Percentiles rank a stretch among this genome's conserved stretches.
phyloP scores from a whole-genome alignment of 495 filamentous ascomycete genomes.

The Pyrenopolyporus hunteri region DNA sequence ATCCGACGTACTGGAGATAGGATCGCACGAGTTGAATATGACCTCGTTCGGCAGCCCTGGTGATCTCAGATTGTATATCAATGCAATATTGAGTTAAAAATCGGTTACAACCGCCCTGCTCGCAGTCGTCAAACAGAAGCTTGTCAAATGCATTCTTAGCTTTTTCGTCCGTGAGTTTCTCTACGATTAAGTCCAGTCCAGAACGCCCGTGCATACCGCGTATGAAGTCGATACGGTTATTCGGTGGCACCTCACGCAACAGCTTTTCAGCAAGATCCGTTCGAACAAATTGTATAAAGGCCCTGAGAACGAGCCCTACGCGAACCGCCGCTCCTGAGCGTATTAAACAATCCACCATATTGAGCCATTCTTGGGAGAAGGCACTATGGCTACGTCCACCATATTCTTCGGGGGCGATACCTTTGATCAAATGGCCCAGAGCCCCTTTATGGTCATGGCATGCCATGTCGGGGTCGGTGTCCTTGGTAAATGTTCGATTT shows the following conservation, averaged over 20 bases:
- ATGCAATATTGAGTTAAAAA: not conserved
- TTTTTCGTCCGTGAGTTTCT: constrained; percentile 1
- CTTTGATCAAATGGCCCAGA: not conserved
- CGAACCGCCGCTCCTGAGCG: not conserved
- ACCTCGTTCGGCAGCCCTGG: not conserved
- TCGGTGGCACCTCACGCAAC: not conserved
- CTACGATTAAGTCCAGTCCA: not conserved
- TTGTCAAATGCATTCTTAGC: constrained; percentile 7
- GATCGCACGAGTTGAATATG: constrained; percentile 12
- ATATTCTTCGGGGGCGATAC: not conserved
- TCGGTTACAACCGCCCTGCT: not conserved
- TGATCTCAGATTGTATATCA: not conserved
- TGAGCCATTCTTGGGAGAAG: constrained; percentile 10
- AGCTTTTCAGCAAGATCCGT: constrained; percentile 16
- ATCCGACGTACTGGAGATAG: not conserved
- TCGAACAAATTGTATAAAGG: not conserved
- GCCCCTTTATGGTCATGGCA: not conserved
- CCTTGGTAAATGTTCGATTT: constrained; percentile 1
- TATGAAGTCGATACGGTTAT: constrained; percentile 1
- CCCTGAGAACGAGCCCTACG: not conserved
- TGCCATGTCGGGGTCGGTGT: not conserved
- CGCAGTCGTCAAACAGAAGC: constrained; percentile 9
- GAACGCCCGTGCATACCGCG: not conserved
- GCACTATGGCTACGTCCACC: not conserved
- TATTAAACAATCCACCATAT: constrained; percentile 9